Base-by-base conservation (phyloP, 345 rosid genomes). In the Abelmoschus esculentus region DNA sequence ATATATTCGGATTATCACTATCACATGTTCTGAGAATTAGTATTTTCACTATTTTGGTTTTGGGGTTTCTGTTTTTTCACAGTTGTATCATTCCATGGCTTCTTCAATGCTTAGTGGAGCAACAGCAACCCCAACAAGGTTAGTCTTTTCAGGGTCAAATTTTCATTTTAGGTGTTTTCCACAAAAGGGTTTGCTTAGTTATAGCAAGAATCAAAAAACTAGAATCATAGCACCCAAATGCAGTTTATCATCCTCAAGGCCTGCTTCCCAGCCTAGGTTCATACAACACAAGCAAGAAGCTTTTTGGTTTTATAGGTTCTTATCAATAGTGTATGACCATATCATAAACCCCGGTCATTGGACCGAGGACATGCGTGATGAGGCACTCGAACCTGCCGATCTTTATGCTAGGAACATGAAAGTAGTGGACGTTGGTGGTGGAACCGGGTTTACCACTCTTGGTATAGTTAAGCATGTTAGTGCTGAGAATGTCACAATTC, bases 201-300 rank as follows among this genome's bases (percentile, higher is more conserved):
- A 74, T 15, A 70, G 15, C 71, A 53, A 75, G 79, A 49, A 76
- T 65, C 56, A 42, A 72, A 22, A 70, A 62, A 69, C 44, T 80
- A 31, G 74, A 66, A 70, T 70, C 55, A 62, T 83, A 0, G 70
- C 75, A 38, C 67, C 83, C 7, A 90, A 77, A 53, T 89, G 96
- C 80, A 87, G 87, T 74, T 52, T 87, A 14, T 89, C 99, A 50
- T 74, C 93, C 13, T 78, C 99, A 5, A 78, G 97, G 72, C 93
- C 99, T 29, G 82, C 97, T 63, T 85, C 96, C 11, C 98, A 91
- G 80, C 99, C 97, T 8, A 79, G 99, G 83, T 91, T 95, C 80
- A 90, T 95, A 42, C 98, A 95, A 72, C 97, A 95, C 91, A 91
- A 95, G 78, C 89, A 88, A 71, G 99, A 95, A 81, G 99, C 99